Conservation (phyloP, 495 filamentous ascomycete species). For the Penicillium manginii region DNA sequence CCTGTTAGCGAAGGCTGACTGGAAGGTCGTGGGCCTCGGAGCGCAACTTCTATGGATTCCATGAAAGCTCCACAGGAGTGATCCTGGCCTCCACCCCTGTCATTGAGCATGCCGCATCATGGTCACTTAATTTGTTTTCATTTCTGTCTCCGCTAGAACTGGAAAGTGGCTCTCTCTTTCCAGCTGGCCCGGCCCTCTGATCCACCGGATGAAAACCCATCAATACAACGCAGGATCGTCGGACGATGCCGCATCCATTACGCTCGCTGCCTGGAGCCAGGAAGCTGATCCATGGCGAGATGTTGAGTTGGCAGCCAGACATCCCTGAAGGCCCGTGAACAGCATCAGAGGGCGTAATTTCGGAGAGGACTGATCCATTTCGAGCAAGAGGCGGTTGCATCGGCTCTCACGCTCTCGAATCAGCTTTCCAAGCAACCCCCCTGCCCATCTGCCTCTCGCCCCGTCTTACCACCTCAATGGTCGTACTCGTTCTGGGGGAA, state of each 20-base stretch:
- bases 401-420: conserved; percentile 26
- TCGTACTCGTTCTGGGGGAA: conserved; percentile 26
- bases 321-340: conserved; percentile 30
- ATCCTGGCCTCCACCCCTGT: conserved; percentile 18
- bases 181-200: conserved; percentile 10
- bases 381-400: conserved; percentile 26
- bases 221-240: conserved; percentile 32
- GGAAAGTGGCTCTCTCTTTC: conserved; percentile 20
- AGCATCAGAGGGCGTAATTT: conserved; percentile 30
- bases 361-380: conserved; percentile 28
- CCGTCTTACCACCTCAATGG: conserved; percentile 35
- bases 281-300: conserved; percentile 36
- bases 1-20: conserved; percentile 34
- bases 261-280: conserved; percentile 20
- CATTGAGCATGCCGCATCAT: conserved; percentile 18
- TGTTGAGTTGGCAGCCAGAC: conserved; percentile 44
- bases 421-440: conserved; percentile 37
- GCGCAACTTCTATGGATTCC: conserved; percentile 24
- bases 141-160: conserved; percentile 11
- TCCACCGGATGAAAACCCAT: conserved; percentile 12
- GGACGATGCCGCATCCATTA: conserved; percentile 27
- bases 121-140: conserved; percentile 6
- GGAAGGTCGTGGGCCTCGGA: conserved; percentile 31
- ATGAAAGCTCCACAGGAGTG: conserved; percentile 16
- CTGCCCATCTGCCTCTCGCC: conserved; percentile 30